Conservation (phyloP, 306 rosid species). For the Trifolium dubium region DNA sequence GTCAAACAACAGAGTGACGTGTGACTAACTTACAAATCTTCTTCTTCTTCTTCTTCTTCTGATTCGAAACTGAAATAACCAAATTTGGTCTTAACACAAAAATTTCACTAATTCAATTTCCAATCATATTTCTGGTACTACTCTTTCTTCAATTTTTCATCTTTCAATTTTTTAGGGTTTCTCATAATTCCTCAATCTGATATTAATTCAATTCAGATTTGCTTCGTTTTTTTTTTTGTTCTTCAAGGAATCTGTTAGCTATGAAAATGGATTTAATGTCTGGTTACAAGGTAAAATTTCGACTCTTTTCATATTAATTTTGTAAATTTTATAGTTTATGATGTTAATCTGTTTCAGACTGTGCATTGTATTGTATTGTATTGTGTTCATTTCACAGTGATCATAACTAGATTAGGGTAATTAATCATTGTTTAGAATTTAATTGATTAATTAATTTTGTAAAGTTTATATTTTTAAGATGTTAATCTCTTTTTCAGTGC, state of each 20-base stretch:
- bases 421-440: not conserved
- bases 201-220: constrained; percentile 26
- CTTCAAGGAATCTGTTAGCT: constrained; percentile 45
- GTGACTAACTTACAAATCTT: no score
- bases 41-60: no score
- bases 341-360: not conserved
- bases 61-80: no score
- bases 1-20: no score
- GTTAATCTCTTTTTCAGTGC: not conserved
- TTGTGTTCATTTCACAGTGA: constrained; percentile 9
- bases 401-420: constrained; percentile 16
- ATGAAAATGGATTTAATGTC: constrained; percentile 90
- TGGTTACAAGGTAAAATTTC: constrained; percentile 77
- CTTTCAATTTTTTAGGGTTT: no score
- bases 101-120: no score
- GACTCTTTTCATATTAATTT: constrained; percentile 9
- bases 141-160: no score
- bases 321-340: not conserved
- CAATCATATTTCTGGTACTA: no score
- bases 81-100: no score
- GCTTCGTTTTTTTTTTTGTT: constrained; percentile 16
- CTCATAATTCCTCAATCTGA: constrained; percentile 4
- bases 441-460: constrained; percentile 7
- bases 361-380: constrained; percentile 31
- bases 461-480: constrained; percentile 3